These are phyloP conservation scores for Serendipita vermifera DNA, from an alignment of 768 basidiomycete species.

Conservation along the genomic window DNA sequence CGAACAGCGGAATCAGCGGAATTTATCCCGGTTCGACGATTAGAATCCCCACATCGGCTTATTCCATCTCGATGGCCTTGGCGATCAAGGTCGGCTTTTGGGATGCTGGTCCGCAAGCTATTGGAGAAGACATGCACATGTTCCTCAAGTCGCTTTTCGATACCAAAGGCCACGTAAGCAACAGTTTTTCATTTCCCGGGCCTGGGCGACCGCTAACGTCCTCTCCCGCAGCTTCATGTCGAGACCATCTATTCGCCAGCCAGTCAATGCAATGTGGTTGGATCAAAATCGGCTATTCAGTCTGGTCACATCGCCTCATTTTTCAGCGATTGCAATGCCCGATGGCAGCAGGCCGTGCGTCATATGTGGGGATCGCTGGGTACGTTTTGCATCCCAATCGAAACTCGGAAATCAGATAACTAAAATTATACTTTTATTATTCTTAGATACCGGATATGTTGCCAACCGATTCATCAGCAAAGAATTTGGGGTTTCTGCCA, in stretches of 20 bases:
- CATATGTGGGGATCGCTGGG: constrained; percentile 19
- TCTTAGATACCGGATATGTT: constrained; percentile 20
- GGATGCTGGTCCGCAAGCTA: constrained; percentile 20
- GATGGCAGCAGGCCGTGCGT: constrained; percentile 21
- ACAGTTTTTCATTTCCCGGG: background rate
- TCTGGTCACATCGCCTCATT: constrained; percentile 14
- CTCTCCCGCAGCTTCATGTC: constrained; percentile 15
- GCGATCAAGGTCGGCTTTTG: constrained; percentile 20
- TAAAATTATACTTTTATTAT: too few relatives aligned
- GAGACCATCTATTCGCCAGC: constrained; percentile 23
- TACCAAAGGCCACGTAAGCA: constrained; percentile 17
- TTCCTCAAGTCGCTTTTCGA: constrained; percentile 21
- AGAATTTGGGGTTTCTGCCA: constrained; percentile 15
- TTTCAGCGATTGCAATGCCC: constrained; percentile 18
- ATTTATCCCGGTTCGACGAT: constrained; percentile 20
- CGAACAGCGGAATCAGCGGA: constrained; percentile 16
- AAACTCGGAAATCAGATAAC: background rate
- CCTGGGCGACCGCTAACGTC: background rate
- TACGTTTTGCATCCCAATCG: constrained; percentile 15
- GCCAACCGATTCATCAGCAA: constrained; percentile 16
- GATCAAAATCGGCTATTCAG: constrained; percentile 11
- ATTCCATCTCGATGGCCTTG: constrained; percentile 18
- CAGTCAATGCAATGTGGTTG: constrained; percentile 21
- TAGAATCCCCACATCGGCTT: constrained; percentile 23
- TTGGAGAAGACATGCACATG: constrained; percentile 26